phyloP scores from a whole-genome alignment of 164 flowering plant species.

The Platanus orientalis region DNA sequence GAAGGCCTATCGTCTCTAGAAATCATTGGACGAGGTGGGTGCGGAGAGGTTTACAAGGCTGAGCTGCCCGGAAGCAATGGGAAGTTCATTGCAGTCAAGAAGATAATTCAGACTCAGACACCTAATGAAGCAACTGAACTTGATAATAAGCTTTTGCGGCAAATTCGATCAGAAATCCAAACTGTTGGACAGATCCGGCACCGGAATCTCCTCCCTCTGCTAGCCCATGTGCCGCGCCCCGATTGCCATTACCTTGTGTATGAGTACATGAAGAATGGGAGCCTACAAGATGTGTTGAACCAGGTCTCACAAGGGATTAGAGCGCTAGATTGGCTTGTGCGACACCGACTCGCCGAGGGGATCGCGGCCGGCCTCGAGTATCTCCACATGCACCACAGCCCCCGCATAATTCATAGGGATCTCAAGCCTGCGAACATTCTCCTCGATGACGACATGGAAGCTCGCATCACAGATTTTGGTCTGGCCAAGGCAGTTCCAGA shows the following conservation, averaged over 20 bases:
- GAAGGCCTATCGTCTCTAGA: slow-evolving; percentile 54
- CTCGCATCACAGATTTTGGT: slow-evolving; percentile 87
- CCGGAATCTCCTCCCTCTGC: slow-evolving; percentile 62
- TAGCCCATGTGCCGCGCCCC: slow-evolving; percentile 65
- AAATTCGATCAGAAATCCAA: slow-evolving; percentile 70
- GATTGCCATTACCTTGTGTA: slow-evolving; percentile 77
- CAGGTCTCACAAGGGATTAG: slow-evolving; percentile 37
- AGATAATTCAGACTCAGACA: slow-evolving; percentile 47
- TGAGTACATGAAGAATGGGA: slow-evolving; percentile 90
- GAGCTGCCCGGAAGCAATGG: slow-evolving; percentile 56
- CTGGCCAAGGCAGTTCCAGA: slow-evolving; percentile 86
- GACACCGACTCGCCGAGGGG: slow-evolving; percentile 64
- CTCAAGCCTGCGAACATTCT: slow-evolving; percentile 84
- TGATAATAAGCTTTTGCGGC: slow-evolving; percentile 62
- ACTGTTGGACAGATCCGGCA: slow-evolving; percentile 81
- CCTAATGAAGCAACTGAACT: slow-evolving; percentile 43
- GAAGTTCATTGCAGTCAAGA: slow-evolving; percentile 73
- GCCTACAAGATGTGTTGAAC: slow-evolving; percentile 57
- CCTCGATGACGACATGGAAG: slow-evolving; percentile 85
- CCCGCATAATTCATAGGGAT: slow-evolving; percentile 78
- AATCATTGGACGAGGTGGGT: slow-evolving; percentile 80
- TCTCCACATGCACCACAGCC: slow-evolving; percentile 68
- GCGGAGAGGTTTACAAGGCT: slow-evolving; percentile 79
- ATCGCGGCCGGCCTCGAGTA: slow-evolving; percentile 81
- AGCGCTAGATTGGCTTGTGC: slow-evolving; percentile 59